These are phyloP conservation scores for Arabis alpina DNA, from an alignment of 345 rosid species.

Conservation along the genomic window DNA sequence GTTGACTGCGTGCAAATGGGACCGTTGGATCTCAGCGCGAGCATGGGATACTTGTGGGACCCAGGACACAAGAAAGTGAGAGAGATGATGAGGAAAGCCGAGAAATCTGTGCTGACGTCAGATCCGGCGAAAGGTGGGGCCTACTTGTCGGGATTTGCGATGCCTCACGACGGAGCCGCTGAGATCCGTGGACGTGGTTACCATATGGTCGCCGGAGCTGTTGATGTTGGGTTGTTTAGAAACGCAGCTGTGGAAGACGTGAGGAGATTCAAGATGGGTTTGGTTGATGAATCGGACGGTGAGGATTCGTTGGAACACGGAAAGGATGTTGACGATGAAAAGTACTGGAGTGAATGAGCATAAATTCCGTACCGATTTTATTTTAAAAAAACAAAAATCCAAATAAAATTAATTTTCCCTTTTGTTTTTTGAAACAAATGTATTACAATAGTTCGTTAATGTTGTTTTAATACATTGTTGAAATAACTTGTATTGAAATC, in stretches of 20 bases:
- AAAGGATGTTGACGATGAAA: constrained; percentile 47
- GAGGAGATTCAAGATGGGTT: constrained; percentile 64
- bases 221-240: constrained; percentile 75
- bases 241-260: constrained; percentile 78
- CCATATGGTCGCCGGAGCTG: constrained; percentile 74
- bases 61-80: constrained; percentile 90
- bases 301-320: constrained; percentile 42
- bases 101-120: constrained; percentile 63
- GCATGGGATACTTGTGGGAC: constrained; percentile 89
- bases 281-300: constrained; percentile 42
- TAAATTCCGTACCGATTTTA: not conserved
- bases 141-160: constrained; percentile 66
- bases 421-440: not conserved
- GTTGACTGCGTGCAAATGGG: constrained; percentile 97
- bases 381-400: not conserved
- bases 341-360: constrained; percentile 49
- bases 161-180: constrained; percentile 69
- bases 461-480: no score
- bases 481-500: no score
- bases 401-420: not conserved
- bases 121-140: constrained; percentile 56
- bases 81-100: constrained; percentile 66
- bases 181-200: constrained; percentile 68
- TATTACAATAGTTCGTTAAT: no score
- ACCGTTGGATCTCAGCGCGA: constrained; percentile 88